These are phyloP conservation scores for Cercospora berteroae DNA, from an alignment of 2,329 filamentous ascomycete species.

Conservation along the genomic window DNA sequence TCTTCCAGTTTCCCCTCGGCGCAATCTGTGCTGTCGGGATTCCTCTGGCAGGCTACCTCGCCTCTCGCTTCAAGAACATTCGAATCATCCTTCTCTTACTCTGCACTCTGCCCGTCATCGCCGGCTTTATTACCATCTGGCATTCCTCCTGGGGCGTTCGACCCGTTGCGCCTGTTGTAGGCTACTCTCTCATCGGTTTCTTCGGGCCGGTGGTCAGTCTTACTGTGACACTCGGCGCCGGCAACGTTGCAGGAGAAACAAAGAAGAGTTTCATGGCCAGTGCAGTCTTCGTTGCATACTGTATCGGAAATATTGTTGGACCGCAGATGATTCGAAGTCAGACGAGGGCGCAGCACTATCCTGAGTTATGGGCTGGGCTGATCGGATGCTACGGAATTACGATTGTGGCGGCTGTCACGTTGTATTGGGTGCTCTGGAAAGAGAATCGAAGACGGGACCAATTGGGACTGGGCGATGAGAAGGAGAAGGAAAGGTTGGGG, in stretches of 20 bases:
- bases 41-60: not conserved
- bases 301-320: conserved; percentile 23
- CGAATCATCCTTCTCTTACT: conserved; percentile 35
- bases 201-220: conserved; percentile 10
- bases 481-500: conserved; percentile 13
- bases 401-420: conserved; percentile 15
- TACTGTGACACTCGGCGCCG: conserved; percentile 33
- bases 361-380: conserved; percentile 17
- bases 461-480: conserved; percentile 5
- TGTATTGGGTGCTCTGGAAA: conserved; percentile 18
- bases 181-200: conserved; percentile 6
- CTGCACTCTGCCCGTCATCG: conserved; percentile 33
- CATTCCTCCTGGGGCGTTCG: not conserved
- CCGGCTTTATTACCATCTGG: conserved; percentile 3
- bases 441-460: conserved; percentile 12
- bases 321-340: conserved; percentile 18
- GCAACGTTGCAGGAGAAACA: conserved; percentile 34
- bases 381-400: conserved; percentile 20
- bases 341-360: conserved; percentile 14
- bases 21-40: not conserved
- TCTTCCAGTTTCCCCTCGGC: not conserved
- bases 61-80: not conserved
- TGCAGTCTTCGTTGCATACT: conserved; percentile 30
- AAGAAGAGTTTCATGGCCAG: conserved; percentile 36
- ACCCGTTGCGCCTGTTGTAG: not conserved